Percentiles rank a stretch among this genome's conserved stretches.
Conservation (phyloP, 768 basidiomycete species). For the Leccinum olivaceopallidum region DNA sequence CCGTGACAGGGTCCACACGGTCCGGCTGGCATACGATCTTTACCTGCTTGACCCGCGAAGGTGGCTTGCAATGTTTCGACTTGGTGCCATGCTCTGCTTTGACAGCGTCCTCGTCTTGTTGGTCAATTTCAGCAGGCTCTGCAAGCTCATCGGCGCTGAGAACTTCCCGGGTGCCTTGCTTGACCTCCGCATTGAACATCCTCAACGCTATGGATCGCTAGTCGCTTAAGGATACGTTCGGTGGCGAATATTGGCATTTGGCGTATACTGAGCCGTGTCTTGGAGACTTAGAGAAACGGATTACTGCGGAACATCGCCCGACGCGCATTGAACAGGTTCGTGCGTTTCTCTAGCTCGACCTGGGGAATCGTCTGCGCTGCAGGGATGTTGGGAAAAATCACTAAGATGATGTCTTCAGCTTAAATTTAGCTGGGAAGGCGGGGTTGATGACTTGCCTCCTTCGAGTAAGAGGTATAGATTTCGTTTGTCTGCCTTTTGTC, state of each 20-base stretch:
- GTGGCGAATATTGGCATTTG: constrained; percentile 90
- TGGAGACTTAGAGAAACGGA: constrained; percentile 92
- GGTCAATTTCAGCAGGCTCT: constrained; percentile 38
- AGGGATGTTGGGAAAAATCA: constrained; percentile 86
- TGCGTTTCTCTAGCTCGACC: constrained; percentile 83
- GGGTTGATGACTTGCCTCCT: constrained; percentile 61
- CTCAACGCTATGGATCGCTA: constrained; percentile 81
- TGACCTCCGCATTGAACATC: constrained; percentile 79
- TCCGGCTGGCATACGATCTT: constrained; percentile 92
- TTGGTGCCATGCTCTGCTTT: constrained; percentile 25
- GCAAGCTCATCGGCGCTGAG: constrained; percentile 74
- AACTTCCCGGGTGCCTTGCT: constrained; percentile 52
- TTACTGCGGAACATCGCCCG: constrained; percentile 83
- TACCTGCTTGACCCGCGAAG: constrained; percentile 73
- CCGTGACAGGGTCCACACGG: constrained; percentile 85
- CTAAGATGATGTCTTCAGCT: constrained; percentile 41
- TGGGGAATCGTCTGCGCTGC: constrained; percentile 69
- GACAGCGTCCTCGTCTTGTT: constrained; percentile 28
- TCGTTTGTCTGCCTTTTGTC: constrained; percentile 91
- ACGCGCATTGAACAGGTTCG: constrained; percentile 83
- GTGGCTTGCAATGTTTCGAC: constrained; percentile 31
- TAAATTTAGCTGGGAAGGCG: not conserved
- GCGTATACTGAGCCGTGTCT: constrained; percentile 90
- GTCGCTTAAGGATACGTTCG: constrained; percentile 85
- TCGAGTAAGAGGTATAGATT: constrained; percentile 96